Base-by-base conservation (phyloP, 2,329 filamentous ascomycete genomes). In the Xylaria sp. region DNA sequence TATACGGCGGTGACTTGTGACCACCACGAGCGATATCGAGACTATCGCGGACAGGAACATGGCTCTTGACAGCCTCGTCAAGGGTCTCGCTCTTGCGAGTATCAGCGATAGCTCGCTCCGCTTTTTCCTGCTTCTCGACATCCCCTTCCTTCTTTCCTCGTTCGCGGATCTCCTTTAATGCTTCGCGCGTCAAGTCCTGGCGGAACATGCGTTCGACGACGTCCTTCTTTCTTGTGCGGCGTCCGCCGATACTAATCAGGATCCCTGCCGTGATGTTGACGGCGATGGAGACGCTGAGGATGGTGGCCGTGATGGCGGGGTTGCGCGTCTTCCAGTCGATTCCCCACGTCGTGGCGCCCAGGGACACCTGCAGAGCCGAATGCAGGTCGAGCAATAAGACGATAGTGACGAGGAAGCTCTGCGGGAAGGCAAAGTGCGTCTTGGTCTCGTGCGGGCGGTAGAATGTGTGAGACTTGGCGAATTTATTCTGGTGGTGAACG, bases 401-500 rank as follows among this genome's bases (percentile, higher is more conserved):
- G 66, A 95, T 90, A 65, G 91, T 89, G 43, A 96, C 85, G 36
- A 97, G 88, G 6, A 93, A 83, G 36, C 86, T 85, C 0, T 94
- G 82, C 0, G 93, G 92, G 69, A 97, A 97, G 0, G 93, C 91
- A 76, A 89, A 85, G 77, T 97, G 93, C 0, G 93, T 97, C 39
- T 88, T 84, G 0, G 93, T 97, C 79, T 97, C 93, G 78, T 97
- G 91, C 0, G 93, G 93, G 75, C 94, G 94, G 83, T 97, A 97
- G 79, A 95, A 97, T 6, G 91, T 94, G 78, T 97, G 93, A 0
- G 91, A 93, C 73, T 91, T 93, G 76, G 91, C 86, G 75, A 96
- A 91, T 75, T 94, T 95, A 72, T 84, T 86, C 76, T 94, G 91
- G 75, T 97, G 93, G 76, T 96, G 90, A 59, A 90, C 85, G 10